Conservation (phyloP, 768 basidiomycete species). For the Auricularia cornea region DNA sequence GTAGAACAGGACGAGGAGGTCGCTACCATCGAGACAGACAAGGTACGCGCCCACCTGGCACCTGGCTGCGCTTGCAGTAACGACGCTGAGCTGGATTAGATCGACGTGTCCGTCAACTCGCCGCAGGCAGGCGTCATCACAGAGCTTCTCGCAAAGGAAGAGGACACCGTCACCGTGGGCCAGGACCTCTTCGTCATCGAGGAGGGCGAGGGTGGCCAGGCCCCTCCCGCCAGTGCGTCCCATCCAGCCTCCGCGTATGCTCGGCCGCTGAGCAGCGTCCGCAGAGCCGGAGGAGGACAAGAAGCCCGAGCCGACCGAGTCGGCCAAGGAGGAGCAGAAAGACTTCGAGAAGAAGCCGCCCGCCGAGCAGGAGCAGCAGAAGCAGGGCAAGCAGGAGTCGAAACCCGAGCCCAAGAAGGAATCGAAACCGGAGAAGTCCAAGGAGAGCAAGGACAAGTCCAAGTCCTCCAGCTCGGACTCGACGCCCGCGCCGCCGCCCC, state of each 20-base stretch:
- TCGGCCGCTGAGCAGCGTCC: conserved; percentile 1
- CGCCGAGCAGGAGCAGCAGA: conserved; percentile 13
- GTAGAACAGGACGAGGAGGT: conserved; percentile 93
- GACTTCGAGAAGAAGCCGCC: background rate
- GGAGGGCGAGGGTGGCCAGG: conserved; percentile 55
- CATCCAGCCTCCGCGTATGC: background rate
- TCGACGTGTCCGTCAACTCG: conserved; percentile 95
- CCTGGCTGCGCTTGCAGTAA: background rate
- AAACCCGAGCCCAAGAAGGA: conserved; percentile 20
- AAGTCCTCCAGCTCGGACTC: background rate
- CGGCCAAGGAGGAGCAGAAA: conserved; percentile 13
- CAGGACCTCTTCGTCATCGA: conserved; percentile 92
- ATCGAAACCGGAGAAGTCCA: conserved; percentile 40
- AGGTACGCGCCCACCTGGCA: conserved; percentile 51
- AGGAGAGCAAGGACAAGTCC: conserved; percentile 30
- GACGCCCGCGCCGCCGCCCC: conserved; percentile 23
- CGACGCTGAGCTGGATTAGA: conserved; percentile 40
- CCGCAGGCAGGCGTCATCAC: conserved; percentile 80
- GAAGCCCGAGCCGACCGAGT: conserved; percentile 6
- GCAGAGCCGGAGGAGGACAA: conserved; percentile 17
- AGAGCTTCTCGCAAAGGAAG: conserved; percentile 80
- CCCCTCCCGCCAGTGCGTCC: conserved; percentile 23
- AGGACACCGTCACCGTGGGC: conserved; percentile 90
- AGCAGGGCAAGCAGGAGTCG: conserved; percentile 19
- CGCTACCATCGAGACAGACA: conserved; percentile 97